A percentile compares a stretch with the other conserved stretches of the same genome.
Evolutionary conservation across 2,329 filamentous ascomycete species (phyloP).

Genomic region (Ploettnerulaceae sp.): DNA sequence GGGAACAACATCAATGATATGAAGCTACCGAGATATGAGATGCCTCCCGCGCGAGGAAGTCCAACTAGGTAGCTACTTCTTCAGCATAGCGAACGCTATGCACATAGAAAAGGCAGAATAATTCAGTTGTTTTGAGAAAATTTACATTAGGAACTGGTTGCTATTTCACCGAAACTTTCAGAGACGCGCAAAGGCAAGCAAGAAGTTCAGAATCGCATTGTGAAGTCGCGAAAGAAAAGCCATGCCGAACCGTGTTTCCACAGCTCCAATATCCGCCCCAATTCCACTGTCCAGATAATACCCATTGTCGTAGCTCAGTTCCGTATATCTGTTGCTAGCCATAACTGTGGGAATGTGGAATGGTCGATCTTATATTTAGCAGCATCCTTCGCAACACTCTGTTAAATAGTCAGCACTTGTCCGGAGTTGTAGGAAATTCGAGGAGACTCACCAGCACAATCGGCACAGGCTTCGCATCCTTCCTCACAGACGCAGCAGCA

Average conservation of each 20-base stretch:
- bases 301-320: not conserved
- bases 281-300: not conserved
- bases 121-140: no score
- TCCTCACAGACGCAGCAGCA: conserved; percentile 49
- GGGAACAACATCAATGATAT: no score
- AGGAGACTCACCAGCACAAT: conserved; percentile 35
- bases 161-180: not conserved
- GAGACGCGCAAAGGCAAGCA: not conserved
- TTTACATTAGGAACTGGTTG: conserved; percentile 9
- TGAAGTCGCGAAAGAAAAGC: conserved; percentile 10
- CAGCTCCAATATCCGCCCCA: not conserved
- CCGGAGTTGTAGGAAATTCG: not conserved
- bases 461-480: conserved; percentile 46
- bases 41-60: no score
- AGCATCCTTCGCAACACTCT: conserved; percentile 32
- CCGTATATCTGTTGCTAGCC: not conserved
- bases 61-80: no score
- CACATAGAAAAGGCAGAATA: no score
- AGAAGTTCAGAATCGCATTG: conserved; percentile 1
- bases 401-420: conserved; percentile 11
- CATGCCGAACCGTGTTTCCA: not conserved
- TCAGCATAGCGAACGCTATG: no score
- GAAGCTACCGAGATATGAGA: no score
- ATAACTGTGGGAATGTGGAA: not conserved
- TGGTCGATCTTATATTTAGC: conserved; percentile 16